phyloP scores from a whole-genome alignment of 164 flowering plant species.

The Cinnamomum chago region DNA sequence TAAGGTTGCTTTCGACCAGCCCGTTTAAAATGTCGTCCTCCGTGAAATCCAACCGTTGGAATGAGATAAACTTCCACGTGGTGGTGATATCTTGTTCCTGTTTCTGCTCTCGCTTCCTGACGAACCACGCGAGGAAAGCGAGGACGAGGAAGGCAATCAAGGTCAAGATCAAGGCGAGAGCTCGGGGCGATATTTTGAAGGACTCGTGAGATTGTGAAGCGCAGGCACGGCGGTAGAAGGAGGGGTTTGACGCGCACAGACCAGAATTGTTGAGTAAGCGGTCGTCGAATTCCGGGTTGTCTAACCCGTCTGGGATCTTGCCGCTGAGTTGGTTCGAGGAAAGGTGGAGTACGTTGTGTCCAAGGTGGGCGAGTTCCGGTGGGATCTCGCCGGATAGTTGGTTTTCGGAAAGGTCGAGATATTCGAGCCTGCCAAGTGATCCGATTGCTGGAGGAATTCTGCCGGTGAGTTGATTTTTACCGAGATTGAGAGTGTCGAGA shows the following conservation, averaged over 20 bases:
- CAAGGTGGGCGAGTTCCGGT: constrained; percentile 32
- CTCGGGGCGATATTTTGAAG: constrained; percentile 24
- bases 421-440: constrained; percentile 27
- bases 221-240: too few relatives aligned
- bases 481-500: constrained; percentile 36
- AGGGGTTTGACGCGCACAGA: too few relatives aligned
- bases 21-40: constrained; percentile 45
- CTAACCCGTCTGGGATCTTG: too few relatives aligned
- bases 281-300: too few relatives aligned
- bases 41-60: constrained; percentile 61
- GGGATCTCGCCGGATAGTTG: constrained; percentile 69
- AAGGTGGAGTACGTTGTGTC: too few relatives aligned
- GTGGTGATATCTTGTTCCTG: constrained; percentile 12
- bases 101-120: not conserved
- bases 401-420: constrained; percentile 59
- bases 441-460: constrained; percentile 44
- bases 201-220: too few relatives aligned
- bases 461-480: constrained; percentile 57
- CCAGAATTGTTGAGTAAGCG: too few relatives aligned
- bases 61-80: constrained; percentile 68
- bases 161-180: constrained; percentile 29
- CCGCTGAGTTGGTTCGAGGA: too few relatives aligned
- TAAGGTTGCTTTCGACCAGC: constrained; percentile 48
- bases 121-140: constrained; percentile 13
- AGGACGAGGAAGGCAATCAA: constrained; percentile 18